These are phyloP conservation scores for Penicillium parvum DNA, from an alignment of 495 filamentous ascomycete species.

Conservation along the genomic window DNA sequence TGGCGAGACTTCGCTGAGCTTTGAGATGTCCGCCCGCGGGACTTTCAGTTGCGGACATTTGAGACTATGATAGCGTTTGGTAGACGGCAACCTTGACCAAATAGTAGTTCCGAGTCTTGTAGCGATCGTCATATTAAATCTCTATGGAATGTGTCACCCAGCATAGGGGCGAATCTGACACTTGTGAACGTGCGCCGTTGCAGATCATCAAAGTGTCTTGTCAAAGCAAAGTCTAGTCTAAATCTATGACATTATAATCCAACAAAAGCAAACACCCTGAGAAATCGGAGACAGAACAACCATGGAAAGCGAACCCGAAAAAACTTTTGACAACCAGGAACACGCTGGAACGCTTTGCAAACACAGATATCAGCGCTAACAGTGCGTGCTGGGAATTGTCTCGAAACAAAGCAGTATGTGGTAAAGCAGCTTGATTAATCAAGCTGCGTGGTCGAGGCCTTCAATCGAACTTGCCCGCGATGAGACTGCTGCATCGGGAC, in stretches of 20 bases:
- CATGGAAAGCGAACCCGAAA: conserved; percentile 5
- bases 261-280: not conserved
- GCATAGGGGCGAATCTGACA: not conserved
- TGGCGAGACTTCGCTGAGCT: too few species aligned
- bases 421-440: not conserved
- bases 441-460: not conserved
- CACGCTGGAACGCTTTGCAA: conserved; percentile 24
- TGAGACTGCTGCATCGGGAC: conserved; percentile 38
- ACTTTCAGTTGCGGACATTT: too few species aligned
- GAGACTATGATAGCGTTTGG: too few species aligned
- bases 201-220: conserved; percentile 10
- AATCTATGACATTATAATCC: conserved; percentile 5
- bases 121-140: conserved; percentile 2
- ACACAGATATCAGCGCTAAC: conserved; percentile 8
- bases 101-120: too few species aligned
- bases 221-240: conserved; percentile 16
- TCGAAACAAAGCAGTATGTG: not conserved
- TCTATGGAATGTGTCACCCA: conserved; percentile 2
- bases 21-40: too few species aligned
- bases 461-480: conserved; percentile 32
- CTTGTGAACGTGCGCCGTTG: not conserved
- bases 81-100: too few species aligned
- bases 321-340: conserved; percentile 19
- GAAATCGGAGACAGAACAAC: not conserved
- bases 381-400: conserved; percentile 1